phyloP scores from a whole-genome alignment of 495 filamentous ascomycete genomes.

The Aspergillus panamensis region DNA sequence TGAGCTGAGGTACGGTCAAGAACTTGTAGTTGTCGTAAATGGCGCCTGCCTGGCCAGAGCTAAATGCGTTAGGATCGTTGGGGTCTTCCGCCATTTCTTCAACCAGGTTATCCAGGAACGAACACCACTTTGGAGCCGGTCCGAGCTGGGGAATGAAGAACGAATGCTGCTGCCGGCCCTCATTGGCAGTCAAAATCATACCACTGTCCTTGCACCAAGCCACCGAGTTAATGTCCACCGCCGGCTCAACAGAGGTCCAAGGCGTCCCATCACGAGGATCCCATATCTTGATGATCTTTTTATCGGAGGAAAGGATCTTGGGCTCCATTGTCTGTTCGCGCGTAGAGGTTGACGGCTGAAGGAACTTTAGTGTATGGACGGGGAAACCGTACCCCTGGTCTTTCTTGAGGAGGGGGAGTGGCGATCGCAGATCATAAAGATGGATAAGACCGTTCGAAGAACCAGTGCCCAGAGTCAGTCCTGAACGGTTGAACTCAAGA shows the following conservation, averaged over 20 bases:
- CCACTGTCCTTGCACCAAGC: conserved; percentile 82
- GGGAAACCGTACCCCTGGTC: conserved; percentile 97
- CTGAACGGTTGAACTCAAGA: conserved; percentile 79
- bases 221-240: conserved; percentile 90
- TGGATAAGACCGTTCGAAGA: conserved; percentile 84
- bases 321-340: conserved; percentile 62
- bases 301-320: conserved; percentile 89
- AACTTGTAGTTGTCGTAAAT: conserved; percentile 99
- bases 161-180: conserved; percentile 85
- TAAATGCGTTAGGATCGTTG: conserved; percentile 65
- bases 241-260: conserved; percentile 93
- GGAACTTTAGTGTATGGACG: conserved; percentile 83
- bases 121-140: conserved; percentile 91
- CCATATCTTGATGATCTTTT: conserved; percentile 96
- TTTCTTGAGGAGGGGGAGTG: conserved; percentile 78
- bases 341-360: conserved; percentile 66
- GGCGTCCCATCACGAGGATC: conserved; percentile 73
- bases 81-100: conserved; percentile 93
- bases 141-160: conserved; percentile 96
- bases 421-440: conserved; percentile 88
- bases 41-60: conserved; percentile 51
- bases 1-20: conserved; percentile 79
- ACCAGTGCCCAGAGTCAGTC: conserved; percentile 83
- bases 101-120: conserved; percentile 92
- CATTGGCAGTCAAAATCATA: conserved; percentile 94